Evolutionary conservation across 257 asterid genomes (phyloP), one percentile per base, ranked within the genome.

Genomic region (Capsicum baccatum): DNA sequence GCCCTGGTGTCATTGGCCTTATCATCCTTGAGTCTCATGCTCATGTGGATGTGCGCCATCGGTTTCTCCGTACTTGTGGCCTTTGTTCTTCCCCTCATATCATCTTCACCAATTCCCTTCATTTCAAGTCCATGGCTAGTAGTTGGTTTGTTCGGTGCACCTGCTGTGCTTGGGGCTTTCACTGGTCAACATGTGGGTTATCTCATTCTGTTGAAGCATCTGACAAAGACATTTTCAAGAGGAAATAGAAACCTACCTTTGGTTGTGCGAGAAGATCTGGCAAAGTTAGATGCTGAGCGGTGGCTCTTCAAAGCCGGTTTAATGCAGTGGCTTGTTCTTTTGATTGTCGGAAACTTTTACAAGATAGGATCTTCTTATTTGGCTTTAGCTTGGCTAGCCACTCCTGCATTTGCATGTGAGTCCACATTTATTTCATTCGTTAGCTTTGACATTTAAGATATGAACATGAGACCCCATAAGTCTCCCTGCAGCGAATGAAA

Each of bases 351-450:
- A 68, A 91, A 89, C 87, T 93, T 90, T 86, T 94, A 87, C 88
- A 90, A 84, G 91, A 86, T 95, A 50, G 97, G 98, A 73, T 87
- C 96, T 83, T 85, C 98, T 47, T 96, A 94, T 89, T 60, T 96
- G 64, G 99, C 99, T 84, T 85, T 92, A 74, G 91, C 89, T 90
- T 96, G 99, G 99, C 88, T 95, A 83, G 94, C 89, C 37, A 84
- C 93, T 56, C 99, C 99, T 47, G 98, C 98, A 85, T 93, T 96
- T 91, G 97, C 99, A 66, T 96, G 99, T 96, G 92, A 94, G 99
- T 92, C 83, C 42, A 80, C 5, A 67, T 76, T 74, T 83, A 52
- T 17, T 85, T 44, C 64, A 63, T 60, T 87, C 56, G 62, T 50
- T 74, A 52, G 39, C 42, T 21, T 74, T 74, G 47, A 9, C 13